phyloP scores from a whole-genome alignment of 352 stramenopile species.

The Pythium guiyangense region DNA sequence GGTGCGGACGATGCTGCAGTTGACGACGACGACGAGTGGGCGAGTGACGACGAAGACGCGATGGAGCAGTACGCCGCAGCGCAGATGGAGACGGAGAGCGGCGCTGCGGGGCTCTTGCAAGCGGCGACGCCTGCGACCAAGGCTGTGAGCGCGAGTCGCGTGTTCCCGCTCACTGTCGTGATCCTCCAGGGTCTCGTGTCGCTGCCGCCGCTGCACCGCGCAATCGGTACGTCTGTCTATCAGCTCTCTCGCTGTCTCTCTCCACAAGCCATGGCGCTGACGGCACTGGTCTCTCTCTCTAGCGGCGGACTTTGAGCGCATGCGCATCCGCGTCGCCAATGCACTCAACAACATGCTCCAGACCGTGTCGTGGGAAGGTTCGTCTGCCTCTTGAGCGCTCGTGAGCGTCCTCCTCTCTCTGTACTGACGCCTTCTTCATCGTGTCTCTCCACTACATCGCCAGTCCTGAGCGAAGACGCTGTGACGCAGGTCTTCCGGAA shows the following conservation, averaged over 20 bases:
- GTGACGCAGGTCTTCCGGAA: constrained; percentile 76
- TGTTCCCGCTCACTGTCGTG: constrained; percentile 46
- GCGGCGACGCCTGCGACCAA: constrained; percentile 25
- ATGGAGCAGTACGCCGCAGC: constrained; percentile 77
- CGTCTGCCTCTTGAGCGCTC: too few species aligned
- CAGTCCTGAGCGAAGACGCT: constrained; percentile 39
- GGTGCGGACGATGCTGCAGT: constrained; percentile 22
- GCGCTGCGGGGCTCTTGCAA: constrained; percentile 3
- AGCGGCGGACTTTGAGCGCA: constrained; percentile 72
- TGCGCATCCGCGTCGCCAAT: constrained; percentile 78
- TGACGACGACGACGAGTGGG: constrained; percentile 82
- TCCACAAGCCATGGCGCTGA: neutral
- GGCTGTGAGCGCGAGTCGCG: constrained; percentile 33
- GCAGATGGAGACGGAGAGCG: constrained; percentile 47
- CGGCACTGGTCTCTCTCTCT: neutral
- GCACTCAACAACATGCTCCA: constrained; percentile 82
- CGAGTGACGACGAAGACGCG: constrained; percentile 83
- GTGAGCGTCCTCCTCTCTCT: too few species aligned
- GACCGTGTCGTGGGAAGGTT: constrained; percentile 44
- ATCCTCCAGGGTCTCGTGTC: constrained; percentile 80
- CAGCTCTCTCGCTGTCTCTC: neutral
- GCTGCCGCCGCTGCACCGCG: constrained; percentile 45
- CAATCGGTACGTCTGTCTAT: constrained; percentile 35
- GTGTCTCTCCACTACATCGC: too few species aligned
- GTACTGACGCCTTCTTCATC: too few species aligned